Conservation (phyloP, 2,329 filamentous ascomycete species). For the Mycosphaerelloides madeirae region DNA sequence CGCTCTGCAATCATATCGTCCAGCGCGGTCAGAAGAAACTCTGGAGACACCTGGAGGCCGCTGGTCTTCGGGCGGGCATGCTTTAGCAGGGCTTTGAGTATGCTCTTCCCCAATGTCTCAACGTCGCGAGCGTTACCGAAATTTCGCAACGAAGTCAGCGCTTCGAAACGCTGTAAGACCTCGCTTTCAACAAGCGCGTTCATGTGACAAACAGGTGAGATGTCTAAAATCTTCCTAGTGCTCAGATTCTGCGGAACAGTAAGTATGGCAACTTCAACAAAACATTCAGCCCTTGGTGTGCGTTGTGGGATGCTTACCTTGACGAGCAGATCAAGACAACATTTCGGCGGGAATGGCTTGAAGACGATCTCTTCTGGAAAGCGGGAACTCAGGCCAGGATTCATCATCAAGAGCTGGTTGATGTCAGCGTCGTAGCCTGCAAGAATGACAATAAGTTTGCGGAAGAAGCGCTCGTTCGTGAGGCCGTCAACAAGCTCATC, state of each 20-base stretch:
- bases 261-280: no score
- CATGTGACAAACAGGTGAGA: neutral
- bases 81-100: slow-evolving; percentile 42
- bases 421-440: slow-evolving; percentile 67
- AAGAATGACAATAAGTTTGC: slow-evolving; percentile 62
- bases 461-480: slow-evolving; percentile 53
- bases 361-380: slow-evolving; percentile 62
- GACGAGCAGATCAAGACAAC: slow-evolving; percentile 37
- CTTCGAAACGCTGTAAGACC: slow-evolving; percentile 35
- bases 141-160: slow-evolving; percentile 41
- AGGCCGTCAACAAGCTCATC: slow-evolving; percentile 50
- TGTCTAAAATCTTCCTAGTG: slow-evolving; percentile 9
- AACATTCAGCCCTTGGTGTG: no score
- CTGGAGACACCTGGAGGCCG: slow-evolving; percentile 23
- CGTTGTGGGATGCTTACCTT: no score
- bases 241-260: no score
- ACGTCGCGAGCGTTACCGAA: slow-evolving; percentile 65
- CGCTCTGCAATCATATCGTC: slow-evolving; percentile 35
- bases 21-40: slow-evolving; percentile 25
- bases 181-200: neutral
- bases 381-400: slow-evolving; percentile 59
- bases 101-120: slow-evolving; percentile 47
- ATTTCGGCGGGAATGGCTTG: slow-evolving; percentile 30
- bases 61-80: slow-evolving; percentile 10
- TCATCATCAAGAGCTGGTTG: slow-evolving; percentile 56